Percentiles rank a stretch among this genome's conserved stretches.
Conservation (phyloP, 1,284 basidiomycete genomes). For the Volvariella surrecta region DNA sequence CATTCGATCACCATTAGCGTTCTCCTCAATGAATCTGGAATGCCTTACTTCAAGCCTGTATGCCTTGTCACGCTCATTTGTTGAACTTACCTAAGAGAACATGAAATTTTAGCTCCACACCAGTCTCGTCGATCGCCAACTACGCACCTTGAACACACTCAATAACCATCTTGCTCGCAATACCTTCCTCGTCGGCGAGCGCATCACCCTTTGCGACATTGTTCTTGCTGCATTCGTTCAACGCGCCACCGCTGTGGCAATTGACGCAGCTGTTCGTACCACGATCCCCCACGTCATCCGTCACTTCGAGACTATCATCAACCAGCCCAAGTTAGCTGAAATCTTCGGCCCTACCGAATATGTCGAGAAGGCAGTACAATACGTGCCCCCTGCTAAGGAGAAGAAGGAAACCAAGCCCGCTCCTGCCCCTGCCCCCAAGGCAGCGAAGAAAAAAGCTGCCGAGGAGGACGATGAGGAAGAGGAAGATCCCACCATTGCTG, state of each 20-base stretch:
- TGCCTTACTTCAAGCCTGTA: slow-evolving; percentile 60
- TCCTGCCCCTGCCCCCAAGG: slow-evolving; percentile 42
- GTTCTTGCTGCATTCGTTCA: slow-evolving; percentile 53
- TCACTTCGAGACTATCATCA: slow-evolving; percentile 76
- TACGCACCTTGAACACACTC: slow-evolving; percentile 54
- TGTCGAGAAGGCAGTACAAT: slow-evolving; percentile 62
- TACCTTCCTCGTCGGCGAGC: slow-evolving; percentile 92
- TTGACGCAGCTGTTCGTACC: slow-evolving; percentile 60
- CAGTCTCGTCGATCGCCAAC: slow-evolving; percentile 39
- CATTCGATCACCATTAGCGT: slow-evolving; percentile 26
- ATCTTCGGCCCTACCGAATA: slow-evolving; percentile 58
- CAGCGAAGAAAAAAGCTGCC: slow-evolving; percentile 58
- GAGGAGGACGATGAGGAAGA: slow-evolving; percentile 58
- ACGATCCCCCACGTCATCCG: slow-evolving; percentile 77
- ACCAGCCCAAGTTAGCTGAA: slow-evolving; percentile 70
- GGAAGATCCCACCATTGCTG: slow-evolving; percentile 30
- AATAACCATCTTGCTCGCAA: slow-evolving; percentile 69
- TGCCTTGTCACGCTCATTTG: slow-evolving; percentile 11
- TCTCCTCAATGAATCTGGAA: slow-evolving; percentile 27
- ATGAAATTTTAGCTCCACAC: slow-evolving; percentile 44
- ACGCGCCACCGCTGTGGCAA: slow-evolving; percentile 36
- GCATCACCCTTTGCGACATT: slow-evolving; percentile 91
- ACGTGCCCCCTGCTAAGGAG: slow-evolving; percentile 67
- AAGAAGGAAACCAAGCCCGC: slow-evolving; percentile 47
- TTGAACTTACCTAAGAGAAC: not conserved